These are phyloP conservation scores for Cucurbita maxima DNA, from an alignment of 306 rosid species.

Conservation along the genomic window DNA sequence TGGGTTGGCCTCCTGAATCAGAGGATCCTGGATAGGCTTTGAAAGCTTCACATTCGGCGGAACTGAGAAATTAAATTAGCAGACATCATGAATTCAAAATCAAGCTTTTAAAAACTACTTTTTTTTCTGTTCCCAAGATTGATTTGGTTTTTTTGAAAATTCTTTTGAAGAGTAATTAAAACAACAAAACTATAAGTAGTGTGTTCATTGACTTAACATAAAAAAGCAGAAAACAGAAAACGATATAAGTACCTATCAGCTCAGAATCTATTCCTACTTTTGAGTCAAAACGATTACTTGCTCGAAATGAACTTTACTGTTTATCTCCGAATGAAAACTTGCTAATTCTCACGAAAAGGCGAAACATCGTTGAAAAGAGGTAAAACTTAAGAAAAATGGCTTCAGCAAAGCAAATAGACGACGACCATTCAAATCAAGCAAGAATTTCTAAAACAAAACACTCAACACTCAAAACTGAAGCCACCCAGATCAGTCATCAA, in stretches of 20 bases:
- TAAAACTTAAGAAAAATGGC: not conserved
- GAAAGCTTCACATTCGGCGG: constrained; percentile 33
- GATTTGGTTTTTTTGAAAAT: no score
- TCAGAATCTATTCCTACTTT: no score
- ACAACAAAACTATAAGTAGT: no score
- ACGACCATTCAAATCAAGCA: not conserved
- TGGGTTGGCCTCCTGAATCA: constrained; percentile 31
- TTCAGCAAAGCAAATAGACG: not conserved
- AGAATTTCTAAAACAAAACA: not conserved
- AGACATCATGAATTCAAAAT: not conserved
- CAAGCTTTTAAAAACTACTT: no score
- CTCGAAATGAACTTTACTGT: no score
- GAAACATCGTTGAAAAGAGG: not conserved
- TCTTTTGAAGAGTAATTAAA: no score
- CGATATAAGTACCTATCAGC: no score
- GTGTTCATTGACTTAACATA: no score
- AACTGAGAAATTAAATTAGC: constrained; percentile 23
- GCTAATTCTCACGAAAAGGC: not conserved
- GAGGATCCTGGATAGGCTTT: constrained; percentile 36
- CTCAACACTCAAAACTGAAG: not conserved
- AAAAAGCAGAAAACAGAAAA: no score
- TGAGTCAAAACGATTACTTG: no score
- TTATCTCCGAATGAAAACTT: not conserved
- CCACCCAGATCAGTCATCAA: not conserved
- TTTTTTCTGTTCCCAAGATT: no score